Percentiles rank a stretch among this genome's conserved stretches.
phyloP scores from a whole-genome alignment of 306 rosid genomes.

The Mucuna pruriens region DNA sequence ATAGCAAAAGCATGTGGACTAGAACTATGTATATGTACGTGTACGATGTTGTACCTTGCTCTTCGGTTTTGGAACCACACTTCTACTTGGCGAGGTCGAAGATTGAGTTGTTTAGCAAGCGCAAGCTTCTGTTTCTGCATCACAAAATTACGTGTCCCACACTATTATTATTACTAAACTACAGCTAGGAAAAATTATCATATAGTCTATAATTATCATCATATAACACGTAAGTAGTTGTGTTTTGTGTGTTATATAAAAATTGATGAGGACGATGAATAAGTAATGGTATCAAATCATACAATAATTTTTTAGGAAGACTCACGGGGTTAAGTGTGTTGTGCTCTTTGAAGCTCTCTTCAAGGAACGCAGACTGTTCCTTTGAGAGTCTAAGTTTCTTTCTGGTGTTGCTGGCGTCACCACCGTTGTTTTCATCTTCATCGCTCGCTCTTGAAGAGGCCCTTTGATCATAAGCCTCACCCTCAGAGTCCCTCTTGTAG shows the following conservation, averaged over 20 bases:
- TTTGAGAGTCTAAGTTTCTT: constrained; percentile 94
- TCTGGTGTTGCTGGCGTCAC: constrained; percentile 49
- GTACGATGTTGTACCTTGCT: constrained; percentile 79
- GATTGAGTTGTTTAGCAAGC: constrained; percentile 84
- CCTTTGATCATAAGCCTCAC: constrained; percentile 64
- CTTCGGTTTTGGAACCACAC: constrained; percentile 99
- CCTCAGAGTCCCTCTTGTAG: constrained; percentile 54
- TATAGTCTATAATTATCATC: no score
- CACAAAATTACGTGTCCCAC: not conserved
- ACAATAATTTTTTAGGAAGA: not conserved
- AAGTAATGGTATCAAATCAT: not conserved
- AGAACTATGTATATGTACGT: not conserved
- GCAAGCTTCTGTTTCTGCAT: constrained; percentile 88
- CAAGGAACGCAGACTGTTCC: constrained; percentile 95
- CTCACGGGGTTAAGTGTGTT: constrained; percentile 87
- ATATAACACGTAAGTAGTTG: no score
- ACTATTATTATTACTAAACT: not conserved
- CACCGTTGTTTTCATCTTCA: constrained; percentile 59
- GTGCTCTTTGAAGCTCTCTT: constrained; percentile 94
- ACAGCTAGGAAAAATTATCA: not conserved
- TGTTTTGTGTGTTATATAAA: no score
- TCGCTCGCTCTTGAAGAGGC: constrained; percentile 77
- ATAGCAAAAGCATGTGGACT: not conserved
- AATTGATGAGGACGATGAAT: no score
- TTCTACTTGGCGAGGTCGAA: constrained; percentile 95